Base-by-base conservation (phyloP, 805 yeast species). In the Candida stauntonica region DNA sequence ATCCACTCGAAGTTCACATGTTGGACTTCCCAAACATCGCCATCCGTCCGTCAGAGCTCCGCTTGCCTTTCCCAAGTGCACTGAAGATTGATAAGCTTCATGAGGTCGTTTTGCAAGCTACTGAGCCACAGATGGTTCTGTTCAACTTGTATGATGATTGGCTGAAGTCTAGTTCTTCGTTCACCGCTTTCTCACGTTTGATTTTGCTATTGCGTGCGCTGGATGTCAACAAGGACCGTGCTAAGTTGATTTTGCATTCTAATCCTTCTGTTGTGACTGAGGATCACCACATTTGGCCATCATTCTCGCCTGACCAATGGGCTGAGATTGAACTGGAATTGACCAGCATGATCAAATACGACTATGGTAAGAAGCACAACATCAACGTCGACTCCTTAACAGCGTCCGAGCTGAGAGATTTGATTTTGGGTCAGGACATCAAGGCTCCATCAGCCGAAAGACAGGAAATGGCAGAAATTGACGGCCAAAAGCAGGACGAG, bases 1-100 rank as follows among this genome's bases (percentile, higher is more conserved):
- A 93, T 66, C 98, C 99, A 3, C 64, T 93, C 36, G 97, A 91
- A 54, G 97, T 88, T 24, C 98, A 93, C 53, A 86, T 93, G 95
- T 73, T 91, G 38, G 98, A 93, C 59, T 93, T 89, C 69, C 96
- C 97, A 15, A 88, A 87, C 58, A 82, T 88, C 35, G 75, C 91
- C 0, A 83, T 93, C 24, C 74, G 97, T 37, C 86, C 95, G 3
- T 82, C 96, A 1, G 98, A 93, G 58, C 66, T 93, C 39, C 82
- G 81, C 49, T 64, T 93, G 44, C 99, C 99, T 15, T 93, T 93
- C 67, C 81, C 83, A 20, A 79, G 95, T 1, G 86, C 95, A 0
- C 62, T 93, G 70, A 77, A 81, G 55, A 75, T 91, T 41, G 93
- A 84, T 41, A 86, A 86, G 53, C 61, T 93, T 32, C 75, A 82